phyloP scores from a whole-genome alignment of 2,329 filamentous ascomycete species.

The Colletotrichum sp. region DNA sequence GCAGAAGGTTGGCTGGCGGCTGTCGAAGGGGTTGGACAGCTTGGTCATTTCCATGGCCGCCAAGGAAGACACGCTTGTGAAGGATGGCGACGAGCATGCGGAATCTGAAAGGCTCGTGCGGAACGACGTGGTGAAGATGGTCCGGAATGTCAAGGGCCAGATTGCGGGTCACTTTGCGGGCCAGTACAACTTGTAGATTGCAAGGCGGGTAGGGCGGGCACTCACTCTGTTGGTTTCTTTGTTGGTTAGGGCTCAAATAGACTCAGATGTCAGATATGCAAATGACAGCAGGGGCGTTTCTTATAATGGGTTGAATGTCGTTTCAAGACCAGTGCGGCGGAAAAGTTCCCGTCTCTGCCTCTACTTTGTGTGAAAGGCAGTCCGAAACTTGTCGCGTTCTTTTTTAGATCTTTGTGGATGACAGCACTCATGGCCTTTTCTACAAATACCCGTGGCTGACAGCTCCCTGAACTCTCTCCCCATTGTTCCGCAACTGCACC shows the following conservation, averaged over 20 bases:
- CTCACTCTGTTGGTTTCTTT: rapidly evolving
- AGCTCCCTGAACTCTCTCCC: background rate
- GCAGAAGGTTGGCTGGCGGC: background rate
- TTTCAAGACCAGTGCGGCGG: background rate
- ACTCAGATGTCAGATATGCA: background rate
- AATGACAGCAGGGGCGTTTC: background rate
- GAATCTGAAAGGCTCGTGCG: background rate
- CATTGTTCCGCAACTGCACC: background rate
- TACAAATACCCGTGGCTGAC: background rate
- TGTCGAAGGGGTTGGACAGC: background rate
- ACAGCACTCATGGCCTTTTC: background rate
- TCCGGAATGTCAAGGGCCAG: background rate
- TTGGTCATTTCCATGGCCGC: background rate
- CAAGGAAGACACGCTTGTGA: background rate
- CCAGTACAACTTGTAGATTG: background rate
- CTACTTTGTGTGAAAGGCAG: background rate
- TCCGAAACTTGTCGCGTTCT: background rate
- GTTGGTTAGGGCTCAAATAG: background rate
- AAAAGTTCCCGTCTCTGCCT: background rate
- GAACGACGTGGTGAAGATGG: background rate
- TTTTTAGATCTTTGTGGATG: background rate
- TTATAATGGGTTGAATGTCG: rapidly evolving
- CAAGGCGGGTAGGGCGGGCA: background rate
- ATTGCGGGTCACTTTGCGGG: background rate
- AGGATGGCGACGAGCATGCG: background rate